These are phyloP conservation scores for Penicillium sp. DNA, from an alignment of 2,329 filamentous ascomycete genomes.

Conservation along the genomic window DNA sequence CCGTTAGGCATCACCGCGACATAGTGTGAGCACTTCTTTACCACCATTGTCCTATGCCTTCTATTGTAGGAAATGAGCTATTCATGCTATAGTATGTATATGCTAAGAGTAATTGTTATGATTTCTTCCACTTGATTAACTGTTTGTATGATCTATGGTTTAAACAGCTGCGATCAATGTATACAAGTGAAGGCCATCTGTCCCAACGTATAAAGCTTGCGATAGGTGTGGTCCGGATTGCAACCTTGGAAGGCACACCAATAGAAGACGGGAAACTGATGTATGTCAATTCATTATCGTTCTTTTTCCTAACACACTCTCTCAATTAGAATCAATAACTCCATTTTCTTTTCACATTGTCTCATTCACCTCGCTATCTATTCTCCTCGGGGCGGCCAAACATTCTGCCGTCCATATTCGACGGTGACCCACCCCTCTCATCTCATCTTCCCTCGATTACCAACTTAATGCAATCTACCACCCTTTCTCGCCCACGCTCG, in stretches of 20 bases:
- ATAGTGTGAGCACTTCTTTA: background rate
- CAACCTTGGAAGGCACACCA: background rate
- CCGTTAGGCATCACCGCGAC: background rate
- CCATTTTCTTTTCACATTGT: background rate
- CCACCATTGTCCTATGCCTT: background rate
- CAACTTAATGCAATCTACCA: background rate
- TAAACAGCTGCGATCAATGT: background rate
- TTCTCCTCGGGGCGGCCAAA: slow-evolving; percentile 2
- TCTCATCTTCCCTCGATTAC: slow-evolving; percentile 3
- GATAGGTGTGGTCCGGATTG: background rate
- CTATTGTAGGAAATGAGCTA: background rate
- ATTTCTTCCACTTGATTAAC: background rate
- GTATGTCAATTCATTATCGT: background rate
- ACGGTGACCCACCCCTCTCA: slow-evolving; percentile 7
- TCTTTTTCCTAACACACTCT: too few relatives aligned
- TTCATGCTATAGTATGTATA: background rate
- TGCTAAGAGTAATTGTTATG: too few relatives aligned
- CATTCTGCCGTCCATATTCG: slow-evolving; percentile 1
- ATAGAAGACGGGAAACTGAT: background rate
- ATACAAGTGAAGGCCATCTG: background rate
- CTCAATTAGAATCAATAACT: background rate
- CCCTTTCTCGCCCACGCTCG: background rate
- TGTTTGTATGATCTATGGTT: background rate
- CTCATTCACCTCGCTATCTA: background rate
- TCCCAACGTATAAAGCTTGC: background rate